Evolutionary conservation across 1,284 basidiomycete genomes (phyloP).

Genomic region (Ustilago bromivora): DNA sequence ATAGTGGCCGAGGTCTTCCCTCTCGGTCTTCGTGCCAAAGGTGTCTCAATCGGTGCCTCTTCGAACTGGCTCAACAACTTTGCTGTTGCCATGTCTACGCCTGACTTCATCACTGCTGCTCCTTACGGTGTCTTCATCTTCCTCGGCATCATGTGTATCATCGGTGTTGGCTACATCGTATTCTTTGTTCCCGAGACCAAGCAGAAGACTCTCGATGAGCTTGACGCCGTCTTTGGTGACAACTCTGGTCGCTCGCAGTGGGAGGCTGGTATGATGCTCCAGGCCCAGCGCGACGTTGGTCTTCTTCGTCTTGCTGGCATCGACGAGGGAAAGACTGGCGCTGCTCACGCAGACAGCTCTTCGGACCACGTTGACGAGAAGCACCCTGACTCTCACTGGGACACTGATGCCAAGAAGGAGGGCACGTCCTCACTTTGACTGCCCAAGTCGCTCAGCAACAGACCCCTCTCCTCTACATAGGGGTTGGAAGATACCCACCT

Average conservation of each 20-base stretch:
- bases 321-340: slow-evolving; percentile 38
- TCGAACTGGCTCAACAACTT: slow-evolving; percentile 41
- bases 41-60: slow-evolving; percentile 32
- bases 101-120: slow-evolving; percentile 45
- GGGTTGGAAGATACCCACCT: slow-evolving; percentile 14
- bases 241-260: slow-evolving; percentile 48
- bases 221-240: slow-evolving; percentile 48
- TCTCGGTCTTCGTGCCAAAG: slow-evolving; percentile 39
- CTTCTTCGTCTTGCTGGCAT: slow-evolving; percentile 51
- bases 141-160: slow-evolving; percentile 35
- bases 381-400: slow-evolving; percentile 19
- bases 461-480: not conserved
- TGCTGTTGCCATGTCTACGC: slow-evolving; percentile 41
- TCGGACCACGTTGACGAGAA: slow-evolving; percentile 45
- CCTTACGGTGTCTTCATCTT: slow-evolving; percentile 50
- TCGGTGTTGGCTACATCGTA: slow-evolving; percentile 12
- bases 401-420: slow-evolving; percentile 26
- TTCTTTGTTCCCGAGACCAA: slow-evolving; percentile 46
- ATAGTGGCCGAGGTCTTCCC: slow-evolving; percentile 44
- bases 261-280: slow-evolving; percentile 49
- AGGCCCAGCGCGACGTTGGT: slow-evolving; percentile 54
- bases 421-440: slow-evolving; percentile 29
- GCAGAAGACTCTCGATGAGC: slow-evolving; percentile 37
- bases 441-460: slow-evolving; percentile 3
- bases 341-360: slow-evolving; percentile 16